A percentile compares a stretch with the other conserved stretches of the same genome.
Conservation (phyloP, 1,284 basidiomycete species). For the Trichosporon inkin region DNA sequence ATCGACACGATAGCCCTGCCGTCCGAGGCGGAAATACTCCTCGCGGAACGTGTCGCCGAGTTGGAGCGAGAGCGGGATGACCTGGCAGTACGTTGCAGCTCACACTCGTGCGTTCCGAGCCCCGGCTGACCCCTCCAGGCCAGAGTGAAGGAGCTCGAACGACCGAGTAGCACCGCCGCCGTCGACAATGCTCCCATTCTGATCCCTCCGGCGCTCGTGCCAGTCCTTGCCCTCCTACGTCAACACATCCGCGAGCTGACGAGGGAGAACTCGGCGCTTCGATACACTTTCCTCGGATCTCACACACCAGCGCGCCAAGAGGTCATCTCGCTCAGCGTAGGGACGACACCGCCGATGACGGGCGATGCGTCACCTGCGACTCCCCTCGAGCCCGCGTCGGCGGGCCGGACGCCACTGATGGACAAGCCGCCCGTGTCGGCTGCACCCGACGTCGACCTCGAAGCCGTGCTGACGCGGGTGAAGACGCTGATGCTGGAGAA, state of each 20-base stretch:
- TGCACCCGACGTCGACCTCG: conserved; percentile 27
- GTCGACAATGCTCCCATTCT: conserved; percentile 13
- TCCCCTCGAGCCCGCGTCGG: conserved; percentile 11
- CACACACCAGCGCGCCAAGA: conserved; percentile 1
- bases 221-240: conserved; percentile 33
- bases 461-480: conserved; percentile 36
- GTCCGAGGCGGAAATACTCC: conserved; percentile 32
- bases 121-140: background rate
- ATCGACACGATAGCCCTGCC: conserved; percentile 18
- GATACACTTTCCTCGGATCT: conserved; percentile 40
- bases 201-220: conserved; percentile 35
- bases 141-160: conserved; percentile 3
- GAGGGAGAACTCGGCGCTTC: conserved; percentile 43
- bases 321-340: conserved; percentile 17
- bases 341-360: conserved; percentile 14
- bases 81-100: conserved; percentile 27
- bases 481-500: conserved; percentile 42
- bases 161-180: background rate
- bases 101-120: too few relatives aligned
- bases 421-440: background rate
- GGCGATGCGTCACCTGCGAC: conserved; percentile 10
- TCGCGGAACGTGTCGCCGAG: conserved; percentile 31
- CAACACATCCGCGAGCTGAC: conserved; percentile 41
- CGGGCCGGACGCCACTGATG: background rate
- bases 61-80: conserved; percentile 37